Percentiles rank a stretch among this genome's conserved stretches.
phyloP scores from a whole-genome alignment of 352 stramenopile species.

The Hyaloperonospora brassicae region DNA sequence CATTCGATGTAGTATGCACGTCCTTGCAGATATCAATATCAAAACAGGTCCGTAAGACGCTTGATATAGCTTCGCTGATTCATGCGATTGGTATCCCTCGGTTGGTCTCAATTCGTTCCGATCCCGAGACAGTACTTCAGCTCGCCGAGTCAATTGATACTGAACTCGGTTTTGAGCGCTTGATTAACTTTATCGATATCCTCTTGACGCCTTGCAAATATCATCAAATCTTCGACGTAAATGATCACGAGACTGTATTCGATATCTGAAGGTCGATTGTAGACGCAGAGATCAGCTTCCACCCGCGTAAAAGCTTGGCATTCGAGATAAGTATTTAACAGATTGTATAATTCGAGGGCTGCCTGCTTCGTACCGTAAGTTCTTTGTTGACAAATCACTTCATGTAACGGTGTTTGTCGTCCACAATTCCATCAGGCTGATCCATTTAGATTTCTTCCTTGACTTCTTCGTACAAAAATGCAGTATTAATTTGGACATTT shows the following conservation, averaged over 20 bases:
- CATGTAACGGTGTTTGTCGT: background rate
- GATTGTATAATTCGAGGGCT: constrained; percentile 1
- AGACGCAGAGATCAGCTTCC: constrained; percentile 5
- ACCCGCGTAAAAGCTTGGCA: constrained; percentile 1
- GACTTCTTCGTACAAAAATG: too few species aligned
- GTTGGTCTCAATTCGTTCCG: background rate
- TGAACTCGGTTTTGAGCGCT: background rate
- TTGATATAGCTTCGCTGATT: background rate
- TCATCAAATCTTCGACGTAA: background rate
- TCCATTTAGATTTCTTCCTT: constrained; percentile 21
- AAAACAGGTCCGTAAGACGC: background rate
- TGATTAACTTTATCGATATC: background rate
- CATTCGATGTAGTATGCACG: too few species aligned
- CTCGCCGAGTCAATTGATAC: background rate
- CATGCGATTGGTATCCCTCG: background rate
- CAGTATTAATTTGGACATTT: constrained; percentile 19
- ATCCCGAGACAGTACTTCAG: background rate
- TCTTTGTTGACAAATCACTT: too few species aligned
- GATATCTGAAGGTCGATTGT: background rate
- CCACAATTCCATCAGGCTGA: constrained; percentile 7
- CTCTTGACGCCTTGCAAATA: too few species aligned
- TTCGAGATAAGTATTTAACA: too few species aligned
- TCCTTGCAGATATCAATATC: too few species aligned
- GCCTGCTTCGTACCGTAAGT: constrained; percentile 8
- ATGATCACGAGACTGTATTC: too few species aligned